Evolutionary conservation across 371 early-diverging fungal species (phyloP), one percentile per base, ranked within the genome.

Genomic region (Haplosporangium sp.): DNA sequence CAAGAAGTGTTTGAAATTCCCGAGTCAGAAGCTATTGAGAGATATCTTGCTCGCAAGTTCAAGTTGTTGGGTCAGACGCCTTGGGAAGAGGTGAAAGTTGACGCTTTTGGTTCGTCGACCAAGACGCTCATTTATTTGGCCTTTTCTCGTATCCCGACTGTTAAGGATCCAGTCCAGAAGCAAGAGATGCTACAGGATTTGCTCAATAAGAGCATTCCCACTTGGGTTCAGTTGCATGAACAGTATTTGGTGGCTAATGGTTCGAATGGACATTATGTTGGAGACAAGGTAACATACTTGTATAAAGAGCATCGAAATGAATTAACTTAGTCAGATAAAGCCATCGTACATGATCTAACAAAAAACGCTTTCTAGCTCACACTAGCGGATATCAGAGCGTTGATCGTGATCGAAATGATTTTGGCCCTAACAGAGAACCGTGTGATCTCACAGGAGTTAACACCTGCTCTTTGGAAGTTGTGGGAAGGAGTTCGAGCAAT

Each of bases 1-100:
- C 48, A 48, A 48, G 17, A 53, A 17, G 47, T 39, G 38, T 45
- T 63, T 39, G 58, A 63, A 48, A 58, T 70, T 20, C 59, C 64
- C 34, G 70, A 70, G 48, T 27, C 57, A 1, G 58, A 58, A 53
- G 70, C 63, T 17, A 70, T 70, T 42, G 70, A 70, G 58, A 63
- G 62, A 3, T 70, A 70, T 50, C 59, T 70, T 20, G 56, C 58
- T 11, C 63, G 58, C 20, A 70, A 70, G 61, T 68, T 68, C 55
- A 10, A 53, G 11, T 47, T 68, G 4, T 39, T 68, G 48, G 68
- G 68, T 6, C 19, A 50, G 10, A 40, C 15, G 3, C 15, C 39
- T 3, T 52, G 35, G 34, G 61, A 68, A 27, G 53, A 68, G 38
- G 50, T 38, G 17, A 35, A 17, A 13, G 19, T 68, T 34, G n/a